Evolutionary conservation across 306 rosid genomes (phyloP).

Genomic region (Amphicarpaea edgeworthii): DNA sequence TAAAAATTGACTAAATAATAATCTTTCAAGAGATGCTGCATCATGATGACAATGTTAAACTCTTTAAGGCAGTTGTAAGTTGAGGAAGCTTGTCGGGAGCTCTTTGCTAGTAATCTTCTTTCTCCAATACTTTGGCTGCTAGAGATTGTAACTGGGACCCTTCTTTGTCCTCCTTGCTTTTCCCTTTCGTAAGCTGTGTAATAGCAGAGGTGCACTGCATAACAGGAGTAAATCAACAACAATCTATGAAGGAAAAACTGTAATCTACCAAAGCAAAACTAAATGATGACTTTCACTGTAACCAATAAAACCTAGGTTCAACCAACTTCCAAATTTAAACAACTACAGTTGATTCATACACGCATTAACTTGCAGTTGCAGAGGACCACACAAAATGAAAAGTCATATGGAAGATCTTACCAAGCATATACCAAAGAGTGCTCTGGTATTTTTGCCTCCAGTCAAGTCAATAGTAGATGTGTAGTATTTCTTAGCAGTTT

Average conservation of each 20-base stretch:
- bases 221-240: conserved; percentile 38
- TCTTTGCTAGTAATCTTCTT: conserved; percentile 92
- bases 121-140: conserved; percentile 83
- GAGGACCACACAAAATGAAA: conserved; percentile 6
- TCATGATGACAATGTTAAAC: conserved; percentile 78
- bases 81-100: conserved; percentile 91
- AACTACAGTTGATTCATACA: conserved; percentile 1
- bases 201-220: conserved; percentile 87
- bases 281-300: conserved; percentile 18
- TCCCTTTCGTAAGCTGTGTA: conserved; percentile 81
- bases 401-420: conserved; percentile 59
- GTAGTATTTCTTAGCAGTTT: conserved; percentile 92
- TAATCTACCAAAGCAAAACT: conserved; percentile 14
- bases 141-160: conserved; percentile 83
- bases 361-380: conserved; percentile 5
- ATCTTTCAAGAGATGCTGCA: conserved; percentile 44
- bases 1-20: conserved; percentile 36
- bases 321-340: neutral
- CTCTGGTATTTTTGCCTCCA: conserved; percentile 92
- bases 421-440: conserved; percentile 95
- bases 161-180: conserved; percentile 93
- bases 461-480: conserved; percentile 90
- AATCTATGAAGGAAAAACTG: conserved; percentile 32
- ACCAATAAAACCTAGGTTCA: conserved; percentile 34
- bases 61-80: conserved; percentile 74